phyloP scores from a whole-genome alignment of 805 yeast genomes.

The Nakazawaea ernobii region DNA sequence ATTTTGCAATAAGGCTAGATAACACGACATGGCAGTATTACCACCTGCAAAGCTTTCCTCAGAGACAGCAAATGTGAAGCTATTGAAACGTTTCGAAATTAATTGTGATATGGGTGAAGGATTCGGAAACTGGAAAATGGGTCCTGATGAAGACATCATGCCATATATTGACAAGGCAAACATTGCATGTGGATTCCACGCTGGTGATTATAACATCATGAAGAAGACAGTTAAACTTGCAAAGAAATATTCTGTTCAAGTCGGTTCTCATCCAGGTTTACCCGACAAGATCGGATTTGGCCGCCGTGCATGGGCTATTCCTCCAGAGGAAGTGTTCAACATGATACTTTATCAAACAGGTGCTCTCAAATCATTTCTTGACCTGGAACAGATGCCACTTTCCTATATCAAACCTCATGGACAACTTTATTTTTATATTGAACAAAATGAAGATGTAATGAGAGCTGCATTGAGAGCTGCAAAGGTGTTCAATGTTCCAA shows the following conservation, averaged over 20 bases:
- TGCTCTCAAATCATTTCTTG: constrained; percentile 30
- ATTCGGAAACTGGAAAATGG: constrained; percentile 31
- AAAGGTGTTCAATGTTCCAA: constrained; percentile 28
- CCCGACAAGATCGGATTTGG: constrained; percentile 35
- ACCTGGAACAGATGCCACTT: constrained; percentile 28
- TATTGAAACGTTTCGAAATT: constrained; percentile 23
- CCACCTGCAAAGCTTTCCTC: constrained; percentile 1
- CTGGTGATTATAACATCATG: constrained; percentile 34
- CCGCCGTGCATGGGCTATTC: constrained; percentile 29
- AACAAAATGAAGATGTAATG: constrained; percentile 29
- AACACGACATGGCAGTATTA: too few relatives aligned
- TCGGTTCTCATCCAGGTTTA: constrained; percentile 35
- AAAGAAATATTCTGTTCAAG: constrained; percentile 27
- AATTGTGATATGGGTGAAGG: constrained; percentile 34
- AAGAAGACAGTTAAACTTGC: constrained; percentile 27
- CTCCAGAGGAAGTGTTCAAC: constrained; percentile 30
- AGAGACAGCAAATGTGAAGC: neutral
- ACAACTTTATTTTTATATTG: constrained; percentile 31
- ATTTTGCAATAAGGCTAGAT: too few relatives aligned
- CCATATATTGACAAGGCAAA: constrained; percentile 33
- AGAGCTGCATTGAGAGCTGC: constrained; percentile 30
- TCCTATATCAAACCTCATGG: constrained; percentile 33
- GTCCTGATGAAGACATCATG: constrained; percentile 34
- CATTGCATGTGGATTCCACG: constrained; percentile 37
- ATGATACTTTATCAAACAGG: constrained; percentile 34